Evolutionary conservation across 2,329 filamentous ascomycete species (phyloP), one percentile per base, ranked within the genome.

Genomic region (Aureobasidium sp.): DNA sequence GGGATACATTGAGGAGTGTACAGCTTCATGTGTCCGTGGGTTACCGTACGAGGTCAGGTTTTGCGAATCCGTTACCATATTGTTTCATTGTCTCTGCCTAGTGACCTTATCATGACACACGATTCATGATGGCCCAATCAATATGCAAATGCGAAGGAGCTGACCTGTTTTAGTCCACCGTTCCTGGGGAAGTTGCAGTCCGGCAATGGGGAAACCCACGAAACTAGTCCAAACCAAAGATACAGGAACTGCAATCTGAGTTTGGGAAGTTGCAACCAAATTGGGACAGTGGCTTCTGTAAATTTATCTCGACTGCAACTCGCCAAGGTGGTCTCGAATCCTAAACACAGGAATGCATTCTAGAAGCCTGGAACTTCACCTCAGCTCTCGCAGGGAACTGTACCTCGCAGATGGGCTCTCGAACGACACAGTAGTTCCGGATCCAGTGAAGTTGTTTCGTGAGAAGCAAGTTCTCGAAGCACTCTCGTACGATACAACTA

Each of bases 111-210:
- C 54, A 46, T 33, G 57, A 43, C 57, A 50, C 17, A 15, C 17
- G 25, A 37, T 50, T 15, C 19, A 50, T 40, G 45, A 29, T 46
- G 19, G 42, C 19, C 38, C 55, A 33, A 49, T 35, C 42, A 37
- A 19, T 55, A 15, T 59, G 38, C 40, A 59, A 42, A 23, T 51
- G 21, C 19, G 45, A 51, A 33, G 5, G 33, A 46, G 33, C 57
- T 59, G 57, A 49, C 57, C 57, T 9, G 9, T 59, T 51, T 59
- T 29, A 46, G 57, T 59, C 45, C 40, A 49, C 11, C n/a, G 42
- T 50, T 49, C 46, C 57, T 59, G 35, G 57, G 19, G 57, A 42
- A 51, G 37, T 42, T 23, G 57, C 25, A 37, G 29, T 37, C 11
- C 51, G 51, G 51, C 23, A 31, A 43, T 33, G 15, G 31, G 51